phyloP scores from a whole-genome alignment of 495 filamentous ascomycete species.

The Geoglossum glabrum region DNA sequence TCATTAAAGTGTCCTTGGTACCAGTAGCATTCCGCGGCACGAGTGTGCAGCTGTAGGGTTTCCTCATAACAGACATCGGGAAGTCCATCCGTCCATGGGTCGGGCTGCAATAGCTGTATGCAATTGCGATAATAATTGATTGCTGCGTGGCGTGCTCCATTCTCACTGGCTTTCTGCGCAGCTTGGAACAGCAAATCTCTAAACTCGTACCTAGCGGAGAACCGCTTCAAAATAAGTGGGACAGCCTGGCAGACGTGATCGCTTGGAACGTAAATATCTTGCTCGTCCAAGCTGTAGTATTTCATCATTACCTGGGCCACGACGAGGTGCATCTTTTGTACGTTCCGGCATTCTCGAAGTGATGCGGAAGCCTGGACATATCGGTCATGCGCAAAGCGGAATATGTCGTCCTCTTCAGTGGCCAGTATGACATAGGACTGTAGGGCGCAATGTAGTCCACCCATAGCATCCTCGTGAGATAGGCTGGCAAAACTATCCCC shows the following conservation, averaged over 20 bases:
- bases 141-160: conserved; percentile 58
- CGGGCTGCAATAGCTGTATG: conserved; percentile 52
- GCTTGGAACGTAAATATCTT: conserved; percentile 43
- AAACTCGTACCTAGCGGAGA: conserved; percentile 38
- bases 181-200: conserved; percentile 55
- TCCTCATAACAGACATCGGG: conserved; percentile 74
- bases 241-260: conserved; percentile 57
- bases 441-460: conserved; percentile 58
- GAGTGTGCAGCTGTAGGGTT: conserved; percentile 7
- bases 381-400: conserved; percentile 56
- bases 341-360: conserved; percentile 43
- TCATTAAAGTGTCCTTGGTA: conserved; percentile 47
- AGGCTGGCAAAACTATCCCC: conserved; percentile 11
- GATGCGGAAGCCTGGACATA: conserved; percentile 55
- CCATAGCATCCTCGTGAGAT: conserved; percentile 32
- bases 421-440: conserved; percentile 57
- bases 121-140: conserved; percentile 58
- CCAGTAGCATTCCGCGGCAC: conserved; percentile 63
- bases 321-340: conserved; percentile 68
- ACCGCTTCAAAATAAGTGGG: conserved; percentile 45
- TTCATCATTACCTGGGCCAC: conserved; percentile 63
- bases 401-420: conserved; percentile 49
- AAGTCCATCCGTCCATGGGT: conserved; percentile 50
- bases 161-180: conserved; percentile 54
- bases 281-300: conserved; percentile 34